Conservation (phyloP, 495 filamentous ascomycete species). For the Lentithecium fluviatile region DNA sequence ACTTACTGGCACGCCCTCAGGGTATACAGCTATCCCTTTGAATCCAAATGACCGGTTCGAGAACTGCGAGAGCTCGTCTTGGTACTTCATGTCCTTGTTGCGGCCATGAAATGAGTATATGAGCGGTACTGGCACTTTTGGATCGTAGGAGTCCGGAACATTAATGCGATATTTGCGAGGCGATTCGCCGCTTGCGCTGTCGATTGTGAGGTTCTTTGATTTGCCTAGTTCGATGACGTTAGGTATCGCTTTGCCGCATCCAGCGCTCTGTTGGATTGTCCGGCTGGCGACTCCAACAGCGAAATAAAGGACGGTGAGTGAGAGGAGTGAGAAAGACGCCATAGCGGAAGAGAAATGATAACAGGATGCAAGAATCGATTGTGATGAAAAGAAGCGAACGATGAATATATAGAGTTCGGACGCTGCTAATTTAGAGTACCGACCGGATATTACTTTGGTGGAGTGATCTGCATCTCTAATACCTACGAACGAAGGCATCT, state of each 20-base stretch:
- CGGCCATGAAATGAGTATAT: constrained; percentile 32
- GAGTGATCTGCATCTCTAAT: too few relatives aligned
- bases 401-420: too few relatives aligned
- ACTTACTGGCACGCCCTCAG: constrained; percentile 24
- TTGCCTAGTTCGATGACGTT: background rate
- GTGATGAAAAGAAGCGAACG: too few relatives aligned
- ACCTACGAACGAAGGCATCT: too few relatives aligned
- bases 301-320: background rate
- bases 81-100: constrained; percentile 11
- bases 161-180: constrained; percentile 23
- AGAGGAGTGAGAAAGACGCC: background rate
- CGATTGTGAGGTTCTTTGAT: constrained; percentile 4
- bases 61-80: constrained; percentile 24
- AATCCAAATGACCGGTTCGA: constrained; percentile 21
- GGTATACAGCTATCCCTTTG: constrained; percentile 25
- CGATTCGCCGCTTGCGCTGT: constrained; percentile 18
- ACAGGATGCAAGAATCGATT: too few relatives aligned
- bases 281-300: background rate
- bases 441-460: too few relatives aligned
- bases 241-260: constrained; percentile 18
- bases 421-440: too few relatives aligned
- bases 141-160: constrained; percentile 23
- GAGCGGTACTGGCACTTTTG: constrained; percentile 19
- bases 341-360: background rate
- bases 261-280: background rate